Evolutionary conservation across 371 early-diverging fungal species (phyloP), one percentile per base, ranked within the genome.

Genomic region (Haplosporangium sp.): DNA sequence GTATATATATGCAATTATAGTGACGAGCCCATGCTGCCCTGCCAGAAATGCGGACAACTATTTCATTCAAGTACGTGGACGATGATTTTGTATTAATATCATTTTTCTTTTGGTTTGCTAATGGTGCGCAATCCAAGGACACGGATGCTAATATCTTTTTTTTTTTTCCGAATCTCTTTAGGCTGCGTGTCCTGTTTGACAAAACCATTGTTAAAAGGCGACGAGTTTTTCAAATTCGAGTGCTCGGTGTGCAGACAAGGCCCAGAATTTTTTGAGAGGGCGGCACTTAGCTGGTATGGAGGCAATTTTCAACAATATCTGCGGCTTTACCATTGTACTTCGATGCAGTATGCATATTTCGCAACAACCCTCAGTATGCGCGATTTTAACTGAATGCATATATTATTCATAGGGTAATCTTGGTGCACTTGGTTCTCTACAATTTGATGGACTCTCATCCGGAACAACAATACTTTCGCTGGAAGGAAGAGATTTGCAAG

Each of bases 401-500:
- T 29, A 20, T 13, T 45, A 13, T 46, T 21, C 21, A 11, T 63
- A 84, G 87, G 92, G 86, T 92, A 12, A 85, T 88, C 12, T 87
- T 92, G 37, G 91, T 94, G 11, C 92, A 94, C 57, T 72, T 94
- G 36, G 90, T 90, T 5, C 81, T 95, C 42, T 94, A 92, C 81
- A 90, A 93, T 60, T 64, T 95, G 41, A 87, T 90, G 59, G 77
- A 81, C 14, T 74, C 80, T 1, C 84, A 91, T 56, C 86, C 88
- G 6, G 88, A 87, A 1, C 90, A 87, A 45, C 84, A 85, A 62
- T 94, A 87, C 72, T 92, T 94, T 81, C 86, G 91, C 13, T 94
- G 92, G 92, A 92, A 89, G 66, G 93, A 93, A 50, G 92, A 93
- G 62, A 90, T 95, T 5, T 94, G 95, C 82, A 85, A 85, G 8